phyloP scores from a whole-genome alignment of 306 rosid genomes.

The Aeschynomene evenia region DNA sequence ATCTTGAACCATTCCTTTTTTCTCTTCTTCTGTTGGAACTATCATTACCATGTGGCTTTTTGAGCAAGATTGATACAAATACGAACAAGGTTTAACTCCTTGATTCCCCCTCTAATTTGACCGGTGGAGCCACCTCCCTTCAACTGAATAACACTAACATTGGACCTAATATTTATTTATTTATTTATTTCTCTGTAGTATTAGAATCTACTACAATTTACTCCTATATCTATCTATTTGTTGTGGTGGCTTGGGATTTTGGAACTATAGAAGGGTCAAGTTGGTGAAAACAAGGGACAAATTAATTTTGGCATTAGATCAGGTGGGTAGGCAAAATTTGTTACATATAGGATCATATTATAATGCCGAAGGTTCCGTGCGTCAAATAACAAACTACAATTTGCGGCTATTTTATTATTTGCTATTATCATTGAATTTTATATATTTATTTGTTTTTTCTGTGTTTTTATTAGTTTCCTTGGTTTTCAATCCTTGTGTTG shows the following conservation, averaged over 20 bases:
- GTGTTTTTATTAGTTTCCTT: no score
- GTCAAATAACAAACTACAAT: slow-evolving; percentile 5
- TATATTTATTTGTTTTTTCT: no score
- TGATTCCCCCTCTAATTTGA: slow-evolving; percentile 18
- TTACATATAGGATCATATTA: background rate
- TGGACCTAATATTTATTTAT: background rate
- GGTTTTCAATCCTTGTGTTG: background rate
- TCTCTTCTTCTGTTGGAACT: slow-evolving; percentile 25
- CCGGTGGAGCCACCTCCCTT: background rate
- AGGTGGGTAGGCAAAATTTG: background rate
- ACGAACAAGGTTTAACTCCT: background rate
- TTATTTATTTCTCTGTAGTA: no score
- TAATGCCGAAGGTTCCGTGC: background rate
- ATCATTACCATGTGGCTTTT: slow-evolving; percentile 33
- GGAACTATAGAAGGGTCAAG: background rate
- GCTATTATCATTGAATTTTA: no score
- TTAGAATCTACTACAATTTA: no score
- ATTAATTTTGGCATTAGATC: background rate
- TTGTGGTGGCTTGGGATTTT: no score
- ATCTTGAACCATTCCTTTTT: background rate
- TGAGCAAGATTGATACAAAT: slow-evolving; percentile 11
- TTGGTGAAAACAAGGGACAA: background rate
- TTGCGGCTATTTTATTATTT: background rate
- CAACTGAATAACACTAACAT: background rate
- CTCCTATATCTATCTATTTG: no score